Evolutionary conservation across 176 grass and related monocot species (phyloP).

Genomic region (Panicum miliaceum): DNA sequence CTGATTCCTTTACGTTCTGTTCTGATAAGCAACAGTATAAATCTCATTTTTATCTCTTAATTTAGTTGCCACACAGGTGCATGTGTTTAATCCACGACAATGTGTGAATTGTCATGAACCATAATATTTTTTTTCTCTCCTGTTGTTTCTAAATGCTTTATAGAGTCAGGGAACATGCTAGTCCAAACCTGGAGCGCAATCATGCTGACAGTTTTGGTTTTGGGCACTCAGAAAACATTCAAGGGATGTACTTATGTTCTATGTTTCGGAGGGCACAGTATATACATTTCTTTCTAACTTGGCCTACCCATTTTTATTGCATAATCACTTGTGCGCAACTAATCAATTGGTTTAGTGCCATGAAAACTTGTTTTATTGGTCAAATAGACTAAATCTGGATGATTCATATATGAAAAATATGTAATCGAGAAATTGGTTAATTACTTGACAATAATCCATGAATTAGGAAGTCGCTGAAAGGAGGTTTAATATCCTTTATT

Average conservation of each 20-base stretch:
- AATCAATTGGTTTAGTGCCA: background rate
- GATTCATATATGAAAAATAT: constrained; percentile 19
- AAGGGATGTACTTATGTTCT: background rate
- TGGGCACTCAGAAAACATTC: too few relatives aligned
- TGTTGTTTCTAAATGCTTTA: constrained; percentile 4
- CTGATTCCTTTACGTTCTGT: constrained; percentile 8
- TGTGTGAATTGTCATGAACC: constrained; percentile 13
- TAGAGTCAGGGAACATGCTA: background rate
- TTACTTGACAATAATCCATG: background rate
- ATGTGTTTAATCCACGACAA: background rate
- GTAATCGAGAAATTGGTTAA: background rate
- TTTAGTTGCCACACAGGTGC: constrained; percentile 15
- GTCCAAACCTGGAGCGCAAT: background rate
- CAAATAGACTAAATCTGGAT: constrained; percentile 22
- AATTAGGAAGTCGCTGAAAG: background rate
- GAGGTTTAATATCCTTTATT: background rate
- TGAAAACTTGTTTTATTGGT: constrained; percentile 1
- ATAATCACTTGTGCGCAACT: background rate
- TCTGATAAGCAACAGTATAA: constrained; percentile 16
- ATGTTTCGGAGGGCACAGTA: background rate
- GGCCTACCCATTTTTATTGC: background rate
- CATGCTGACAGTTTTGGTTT: background rate
- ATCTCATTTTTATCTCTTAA: constrained; percentile 27
- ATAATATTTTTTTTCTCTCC: constrained; percentile 17
- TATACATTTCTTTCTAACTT: constrained; percentile 17